Evolutionary conservation across 2,329 filamentous ascomycete species (phyloP), one percentile per base, ranked within the genome.

Genomic region (Diaporthe velutina): DNA sequence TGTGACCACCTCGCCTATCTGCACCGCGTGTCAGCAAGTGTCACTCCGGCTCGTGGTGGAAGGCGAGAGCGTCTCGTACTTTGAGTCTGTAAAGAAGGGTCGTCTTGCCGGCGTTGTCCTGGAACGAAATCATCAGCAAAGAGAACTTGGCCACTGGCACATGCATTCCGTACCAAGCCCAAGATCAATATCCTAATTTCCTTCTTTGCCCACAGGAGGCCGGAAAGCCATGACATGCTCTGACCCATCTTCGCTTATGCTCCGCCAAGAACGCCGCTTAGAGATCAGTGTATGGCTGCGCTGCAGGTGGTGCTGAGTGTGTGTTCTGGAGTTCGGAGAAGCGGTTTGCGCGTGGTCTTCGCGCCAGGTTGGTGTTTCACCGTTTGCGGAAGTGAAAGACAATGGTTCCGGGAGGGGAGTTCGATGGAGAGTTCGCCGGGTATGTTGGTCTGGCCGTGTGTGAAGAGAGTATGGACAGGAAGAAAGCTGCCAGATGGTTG

Each of bases 51-150:
- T 17, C 12, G 17, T n/a, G 1, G 22, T 17, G 13, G n/a, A 12
- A 33, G n/a, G 12, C 28, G 60, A 40, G 50, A n/a, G 33, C 50
- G 33, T 67, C 55, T 45, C 82, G 77, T 75, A 97, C 95, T 93
- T 98, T 98, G 79, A 99, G 88, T 85, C 96, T 94, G 88, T 99
- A 99, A 74, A 99, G 88, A 75, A 99, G 89, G 42, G 97, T 99
- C 57, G 97, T 99, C 88, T 99, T 99, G 84, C 97, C 97, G 64
- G 97, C 97, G 85, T 98, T 98, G 85, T 99, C 97, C 95, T 98
- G 73, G 45, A 17, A 28, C 70, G 76, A 73, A 67, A 73, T 76
- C 73, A 72, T 71, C 70, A 75, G 75, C 57, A 55, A n/a, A 22
- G 52, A 55, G 30, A 71, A 58, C 15, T 55, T 58, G n/a, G 28